Percentiles rank a stretch among this genome's conserved stretches.
Conservation (phyloP, 169 alveolate genomes). For the Plasmodium vivax region DNA sequence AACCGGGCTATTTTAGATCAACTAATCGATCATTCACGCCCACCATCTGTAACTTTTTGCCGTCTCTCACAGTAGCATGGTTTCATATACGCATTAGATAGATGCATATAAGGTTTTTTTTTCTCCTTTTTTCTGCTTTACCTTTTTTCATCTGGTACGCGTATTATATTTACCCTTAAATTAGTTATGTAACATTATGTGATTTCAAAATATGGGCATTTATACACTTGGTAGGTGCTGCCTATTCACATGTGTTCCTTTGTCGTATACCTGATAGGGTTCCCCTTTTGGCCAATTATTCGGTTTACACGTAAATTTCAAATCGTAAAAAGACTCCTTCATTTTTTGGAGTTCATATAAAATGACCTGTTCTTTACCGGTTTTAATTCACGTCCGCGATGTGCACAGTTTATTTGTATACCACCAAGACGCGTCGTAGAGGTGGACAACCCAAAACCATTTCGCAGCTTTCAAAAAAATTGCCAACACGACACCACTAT, state of each 20-base stretch:
- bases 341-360: background rate
- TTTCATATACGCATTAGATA: background rate
- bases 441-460: background rate
- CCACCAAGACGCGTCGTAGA: background rate
- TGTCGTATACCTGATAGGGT: background rate
- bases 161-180: background rate
- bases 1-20: background rate
- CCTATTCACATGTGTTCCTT: background rate
- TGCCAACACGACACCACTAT: background rate
- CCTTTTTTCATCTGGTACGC: background rate
- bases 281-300: background rate
- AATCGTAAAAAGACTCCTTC: background rate
- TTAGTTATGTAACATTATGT: background rate
- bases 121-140: background rate
- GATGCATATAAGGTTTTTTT: background rate
- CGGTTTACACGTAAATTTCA: background rate
- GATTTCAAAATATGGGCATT: background rate
- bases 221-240: background rate
- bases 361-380: background rate
- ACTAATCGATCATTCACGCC: background rate
- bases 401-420: background rate
- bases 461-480: background rate
- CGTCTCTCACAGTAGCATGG: background rate
- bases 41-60: background rate
- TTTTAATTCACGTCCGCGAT: background rate